Conservation (phyloP, 495 filamentous ascomycete genomes). For the Podospora didyma region DNA sequence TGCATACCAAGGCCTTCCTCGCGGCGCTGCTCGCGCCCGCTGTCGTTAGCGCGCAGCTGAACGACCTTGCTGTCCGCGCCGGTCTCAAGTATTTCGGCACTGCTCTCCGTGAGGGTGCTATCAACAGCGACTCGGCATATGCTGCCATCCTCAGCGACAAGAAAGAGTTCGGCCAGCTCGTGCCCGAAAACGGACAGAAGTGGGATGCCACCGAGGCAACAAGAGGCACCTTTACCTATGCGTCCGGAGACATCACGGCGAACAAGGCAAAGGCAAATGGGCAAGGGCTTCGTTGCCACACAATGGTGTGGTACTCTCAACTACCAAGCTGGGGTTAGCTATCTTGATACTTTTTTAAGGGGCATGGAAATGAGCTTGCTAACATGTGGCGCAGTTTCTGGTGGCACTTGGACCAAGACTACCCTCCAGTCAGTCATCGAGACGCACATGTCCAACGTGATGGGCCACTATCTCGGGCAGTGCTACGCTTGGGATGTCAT, state of each 20-base stretch:
- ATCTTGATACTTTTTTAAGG: not conserved
- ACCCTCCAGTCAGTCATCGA: constrained; percentile 43
- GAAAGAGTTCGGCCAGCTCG: constrained; percentile 55
- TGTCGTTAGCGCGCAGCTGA: constrained; percentile 34
- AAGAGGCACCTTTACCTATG: constrained; percentile 46
- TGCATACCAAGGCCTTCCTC: constrained; percentile 22
- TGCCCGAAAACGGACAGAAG: constrained; percentile 58
- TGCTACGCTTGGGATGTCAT: constrained; percentile 50
- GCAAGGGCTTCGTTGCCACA: constrained; percentile 56
- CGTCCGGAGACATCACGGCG: constrained; percentile 46
- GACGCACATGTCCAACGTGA: constrained; percentile 51
- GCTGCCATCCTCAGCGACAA: constrained; percentile 41
- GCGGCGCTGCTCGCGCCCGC: constrained; percentile 26
- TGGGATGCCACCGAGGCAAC: constrained; percentile 41
- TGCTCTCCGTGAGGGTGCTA: constrained; percentile 53
- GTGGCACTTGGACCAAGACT: constrained; percentile 49
- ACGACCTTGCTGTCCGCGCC: constrained; percentile 49
- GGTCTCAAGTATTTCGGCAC: constrained; percentile 58
- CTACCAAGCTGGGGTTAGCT: constrained; percentile 50
- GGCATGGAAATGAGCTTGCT: constrained; percentile 34
- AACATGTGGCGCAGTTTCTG: constrained; percentile 36
- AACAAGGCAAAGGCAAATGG: constrained; percentile 48
- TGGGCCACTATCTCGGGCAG: constrained; percentile 50
- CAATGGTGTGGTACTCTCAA: constrained; percentile 60
- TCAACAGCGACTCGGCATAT: constrained; percentile 46